Base-by-base conservation (phyloP, 371 early-diverging fungal species). In the Mucor circinelloides region DNA sequence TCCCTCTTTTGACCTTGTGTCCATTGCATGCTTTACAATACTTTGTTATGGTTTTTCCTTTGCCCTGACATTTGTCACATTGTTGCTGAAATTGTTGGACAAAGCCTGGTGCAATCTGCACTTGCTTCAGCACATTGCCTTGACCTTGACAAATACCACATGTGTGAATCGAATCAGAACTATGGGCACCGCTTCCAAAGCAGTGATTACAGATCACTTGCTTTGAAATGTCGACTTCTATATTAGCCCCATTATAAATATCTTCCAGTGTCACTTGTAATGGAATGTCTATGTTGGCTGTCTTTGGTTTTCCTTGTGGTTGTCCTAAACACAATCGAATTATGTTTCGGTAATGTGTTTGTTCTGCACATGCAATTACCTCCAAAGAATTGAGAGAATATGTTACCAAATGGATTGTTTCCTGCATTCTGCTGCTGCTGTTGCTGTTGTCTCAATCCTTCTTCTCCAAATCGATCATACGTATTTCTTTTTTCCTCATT, bases 151-250 rank as follows among this genome's bases (percentile, higher is more conserved):
- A 99, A 2, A 68, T 69, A 10, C 69, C 25, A 78, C 99, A 99
- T 6, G 87, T 93, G 44, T 88, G 85, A 15, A 97, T 89, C 70
- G 97, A 94, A 36, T 94, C 91, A 3, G 89, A 82, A 6, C 83
- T 79, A 63, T 93, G 90, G 0, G 98, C 99, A 30, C 99, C 99
- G 13, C 90, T 87, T 28, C 99, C 99, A 69, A 91, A 85, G 81
- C 99, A 99, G 57, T 94, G 89, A n/a, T 92, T 87, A 76, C 99
- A 99, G 10, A 97, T 78, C 17, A 91, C 85, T 79, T 97, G 96
- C 74, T 95, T 95, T 40, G 95, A 91, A 27, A 98, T 81, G 67
- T 97, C 98, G 5, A 95, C 64, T 52, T 98, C 96, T 58, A 96
- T 80, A 10, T 87, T 79, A 2, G 83, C 87, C 10, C 98, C 98